Evolutionary conservation across 768 basidiomycete genomes (phyloP), one percentile per base, ranked within the genome.

Genomic region (Boletellus emodensis): DNA sequence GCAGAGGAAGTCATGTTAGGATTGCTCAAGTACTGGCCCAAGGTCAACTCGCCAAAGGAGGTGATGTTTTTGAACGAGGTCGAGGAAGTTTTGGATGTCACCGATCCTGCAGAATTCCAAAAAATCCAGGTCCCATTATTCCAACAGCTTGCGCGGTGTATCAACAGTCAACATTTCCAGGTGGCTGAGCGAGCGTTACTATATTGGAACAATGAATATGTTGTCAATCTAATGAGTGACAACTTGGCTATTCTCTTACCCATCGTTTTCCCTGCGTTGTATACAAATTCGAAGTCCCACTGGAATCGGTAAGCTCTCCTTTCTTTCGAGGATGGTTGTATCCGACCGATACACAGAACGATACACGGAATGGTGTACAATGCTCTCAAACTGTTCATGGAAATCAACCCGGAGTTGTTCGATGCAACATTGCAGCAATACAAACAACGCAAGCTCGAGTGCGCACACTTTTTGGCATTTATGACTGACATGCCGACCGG

Each of bases 191-290:
- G 96, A 38, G 95, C 95, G 3, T 71, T 99, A 52, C 79, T 96
- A 59, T 98, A 96, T 69, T 99, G 96, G 96, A 97, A 98, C 74
- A 98, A 98, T 73, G 96, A 98, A 73, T 99, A 98, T 72, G 94
- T 98, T 58, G 91, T 99, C 61, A 99, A 96, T 70, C 81, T 99
- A 46, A 98, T 99, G 92, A 91, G 92, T 68, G 94, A 98, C 63
- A 98, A 98, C 66, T 78, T 98, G 56, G 70, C 82, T 20, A 71
- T 85, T 54, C 83, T 99, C 52, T 78, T 99, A 28, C 96, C 96
- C 7, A 91, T 99, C 62, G 94, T 99, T 44, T 99, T 98, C 75
- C 93, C 95, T 26, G 89, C 94, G 7, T 71, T 99, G 55, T 97
- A 95, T 68, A 86, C 85, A 37, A 98, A 97, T 70, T 97, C 94